Percentiles rank a stretch among this genome's conserved stretches.
Conservation (phyloP, 257 asterid species). For the Salvia miltiorrhiza region DNA sequence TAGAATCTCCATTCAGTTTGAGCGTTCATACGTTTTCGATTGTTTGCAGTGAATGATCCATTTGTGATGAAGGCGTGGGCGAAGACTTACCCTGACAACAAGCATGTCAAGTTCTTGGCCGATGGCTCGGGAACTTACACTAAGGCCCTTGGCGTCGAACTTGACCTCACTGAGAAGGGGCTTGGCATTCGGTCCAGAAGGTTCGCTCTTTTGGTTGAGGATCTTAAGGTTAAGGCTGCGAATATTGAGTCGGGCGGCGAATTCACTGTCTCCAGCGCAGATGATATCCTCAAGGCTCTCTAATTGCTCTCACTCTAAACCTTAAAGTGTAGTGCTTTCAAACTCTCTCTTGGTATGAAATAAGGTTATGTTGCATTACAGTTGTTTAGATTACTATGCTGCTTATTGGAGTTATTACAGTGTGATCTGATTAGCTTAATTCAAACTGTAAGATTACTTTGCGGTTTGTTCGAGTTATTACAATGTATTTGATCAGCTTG, state of each 20-base stretch:
- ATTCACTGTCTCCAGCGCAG: conserved; percentile 85
- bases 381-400: background rate
- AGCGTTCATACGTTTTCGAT: background rate
- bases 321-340: background rate
- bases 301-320: conserved; percentile 14
- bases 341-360: background rate
- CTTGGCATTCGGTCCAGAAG: conserved; percentile 77
- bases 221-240: conserved; percentile 74
- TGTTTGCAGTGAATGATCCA: conserved; percentile 75
- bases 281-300: conserved; percentile 82
- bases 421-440: background rate
- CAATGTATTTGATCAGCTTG: background rate
- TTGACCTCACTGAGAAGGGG: conserved; percentile 83
- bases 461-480: background rate
- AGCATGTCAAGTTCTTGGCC: conserved; percentile 81
- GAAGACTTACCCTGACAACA: conserved; percentile 74
- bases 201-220: conserved; percentile 76
- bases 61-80: conserved; percentile 99
- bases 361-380: background rate
- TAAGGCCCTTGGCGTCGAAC: conserved; percentile 74
- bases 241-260: conserved; percentile 88
- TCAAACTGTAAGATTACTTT: background rate
- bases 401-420: background rate
- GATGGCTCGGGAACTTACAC: conserved; percentile 82
- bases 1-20: background rate